Evolutionary conservation across 768 basidiomycete genomes (phyloP), one percentile per base, ranked within the genome.

Genomic region (Dictyophora rubrovolvata): DNA sequence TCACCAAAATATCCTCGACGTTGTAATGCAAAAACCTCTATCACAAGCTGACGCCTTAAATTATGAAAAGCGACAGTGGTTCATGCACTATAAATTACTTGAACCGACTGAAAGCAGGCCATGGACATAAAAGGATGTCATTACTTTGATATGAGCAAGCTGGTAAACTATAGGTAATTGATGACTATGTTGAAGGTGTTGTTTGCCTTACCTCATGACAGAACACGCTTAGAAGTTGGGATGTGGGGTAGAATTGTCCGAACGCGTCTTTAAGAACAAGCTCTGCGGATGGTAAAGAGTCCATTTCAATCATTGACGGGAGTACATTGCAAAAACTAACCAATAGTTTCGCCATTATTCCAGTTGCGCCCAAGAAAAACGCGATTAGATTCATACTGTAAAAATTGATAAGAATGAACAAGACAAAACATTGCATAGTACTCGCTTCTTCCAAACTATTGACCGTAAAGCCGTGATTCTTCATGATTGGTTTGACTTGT

Each of bases 321-420:
- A 42, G 35, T 42, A 16, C 21, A 14, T 35, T 16, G 5, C 20
- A 42, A 14, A 10, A 48, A 53, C 70, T 63, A 62, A 87, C 88
- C 89, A 59, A 93, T 73, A 10, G 82, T 84, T 70, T 93, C 89
- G 2, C 90, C 90, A 59, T 75, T 76, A 63, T 89, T 88, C 89
- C 89, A 93, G 67, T 91, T 92, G 52, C 89, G 77, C 1, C 89
- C 90, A 5, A 83, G 80, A 69, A 92, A 92, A 6, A 92, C 86
- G 14, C 63, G 65, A 66, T 92, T 92, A 65, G 81, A 78, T 66
- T 89, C 85, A 63, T 92, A 91, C 88, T 91, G 65, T 17, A 5
- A 48, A 52, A 42, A 4, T 42, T 42, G 2, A 42, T n/a, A 4
- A n/a, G 2, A 42, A 42, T 18, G 28, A 34, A 28, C 9, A 9